A percentile compares a stretch with the other conserved stretches of the same genome.
These are phyloP conservation scores for Psilocybe cyanescens DNA, from an alignment of 768 basidiomycete genomes.

Conservation along the genomic window DNA sequence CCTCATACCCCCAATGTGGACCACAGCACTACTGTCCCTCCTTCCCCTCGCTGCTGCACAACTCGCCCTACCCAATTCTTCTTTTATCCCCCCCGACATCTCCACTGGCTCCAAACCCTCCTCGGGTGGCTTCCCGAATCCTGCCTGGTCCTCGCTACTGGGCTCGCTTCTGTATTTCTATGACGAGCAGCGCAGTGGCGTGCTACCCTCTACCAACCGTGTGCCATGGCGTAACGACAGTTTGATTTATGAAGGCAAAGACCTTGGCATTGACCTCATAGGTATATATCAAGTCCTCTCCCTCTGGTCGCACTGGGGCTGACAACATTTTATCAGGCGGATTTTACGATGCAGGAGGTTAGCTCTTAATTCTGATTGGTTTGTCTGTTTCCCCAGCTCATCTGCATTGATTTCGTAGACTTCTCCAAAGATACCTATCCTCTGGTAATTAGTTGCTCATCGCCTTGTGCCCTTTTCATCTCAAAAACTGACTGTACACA, in stretches of 20 bases:
- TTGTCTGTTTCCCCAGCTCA: neutral
- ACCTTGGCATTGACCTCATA: constrained; percentile 73
- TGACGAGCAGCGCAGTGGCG: constrained; percentile 88
- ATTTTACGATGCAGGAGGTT: constrained; percentile 93
- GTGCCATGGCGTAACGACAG: constrained; percentile 90
- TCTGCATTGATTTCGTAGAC: constrained; percentile 45
- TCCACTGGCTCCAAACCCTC: constrained; percentile 57
- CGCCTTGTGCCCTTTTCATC: neutral
- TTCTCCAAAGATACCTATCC: constrained; percentile 91
- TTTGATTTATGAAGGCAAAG: constrained; percentile 73
- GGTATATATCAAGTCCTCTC: constrained; percentile 37
- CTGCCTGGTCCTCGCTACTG: constrained; percentile 82
- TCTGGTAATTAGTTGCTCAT: constrained; percentile 50
- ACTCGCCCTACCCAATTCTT: constrained; percentile 63
- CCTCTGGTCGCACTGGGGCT: neutral
- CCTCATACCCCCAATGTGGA: constrained; percentile 25
- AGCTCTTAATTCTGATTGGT: constrained; percentile 15
- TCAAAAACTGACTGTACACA: neutral
- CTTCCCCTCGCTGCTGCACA: constrained; percentile 46
- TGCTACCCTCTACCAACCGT: constrained; percentile 66
- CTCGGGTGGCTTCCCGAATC: constrained; percentile 55
- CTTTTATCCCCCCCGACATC: constrained; percentile 65
- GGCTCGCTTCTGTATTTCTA: constrained; percentile 89
- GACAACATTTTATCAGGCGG: constrained; percentile 46
- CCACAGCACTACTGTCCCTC: constrained; percentile 25